Evolutionary conservation across 139 green algal species (phyloP), one percentile per base, ranked within the genome.

Genomic region (Auxenochlorella protothecoides): DNA sequence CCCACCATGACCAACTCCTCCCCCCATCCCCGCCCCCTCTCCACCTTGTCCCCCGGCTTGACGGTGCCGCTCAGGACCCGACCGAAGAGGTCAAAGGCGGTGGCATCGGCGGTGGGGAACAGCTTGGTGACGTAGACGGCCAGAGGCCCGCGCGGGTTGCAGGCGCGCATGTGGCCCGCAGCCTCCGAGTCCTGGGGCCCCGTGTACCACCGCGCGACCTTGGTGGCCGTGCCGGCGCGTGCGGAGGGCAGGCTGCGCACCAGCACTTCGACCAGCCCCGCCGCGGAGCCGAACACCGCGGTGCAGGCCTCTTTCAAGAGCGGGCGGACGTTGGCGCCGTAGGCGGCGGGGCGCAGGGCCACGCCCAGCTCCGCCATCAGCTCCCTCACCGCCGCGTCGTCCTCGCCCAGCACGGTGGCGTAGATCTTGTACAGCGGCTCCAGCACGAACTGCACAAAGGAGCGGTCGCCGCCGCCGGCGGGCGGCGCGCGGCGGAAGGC

Each of bases 361-460:
- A 96, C 85, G 59, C 92, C 92, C 72, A 99, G 87, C 71, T 95
- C 82, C 7, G 80, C 81, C 56, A 95, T 83, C 79, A 87, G 78
- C 14, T 57, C 59, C 70, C 78, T 70, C 60, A 94, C 78, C 66
- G 16, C 80, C 13, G 51, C 69, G 3, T 81, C 72, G 54, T 85
- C 71, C 78, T 92, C 87, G n/a, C 81, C 85, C 14, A 91, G 55
- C 6, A 87, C 65, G 76, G 57, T 71, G 76, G 78, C 83, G 81
- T 91, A 87, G 53, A 97, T 83, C 85, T 99, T 99, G 87, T 98
- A 99, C 75, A 99, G 78, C 7, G 95, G 94, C 79, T 97, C 91
- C 53, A 99, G 84, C 9, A 98, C 75, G 67, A 97, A 99, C 69
- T 96, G 80, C 71, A 99, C 91, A 75, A 99, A 98, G 61, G 83